Evolutionary conservation across 1,284 basidiomycete genomes (phyloP), one percentile per base, ranked within the genome.

Genomic region (Somion occarium): DNA sequence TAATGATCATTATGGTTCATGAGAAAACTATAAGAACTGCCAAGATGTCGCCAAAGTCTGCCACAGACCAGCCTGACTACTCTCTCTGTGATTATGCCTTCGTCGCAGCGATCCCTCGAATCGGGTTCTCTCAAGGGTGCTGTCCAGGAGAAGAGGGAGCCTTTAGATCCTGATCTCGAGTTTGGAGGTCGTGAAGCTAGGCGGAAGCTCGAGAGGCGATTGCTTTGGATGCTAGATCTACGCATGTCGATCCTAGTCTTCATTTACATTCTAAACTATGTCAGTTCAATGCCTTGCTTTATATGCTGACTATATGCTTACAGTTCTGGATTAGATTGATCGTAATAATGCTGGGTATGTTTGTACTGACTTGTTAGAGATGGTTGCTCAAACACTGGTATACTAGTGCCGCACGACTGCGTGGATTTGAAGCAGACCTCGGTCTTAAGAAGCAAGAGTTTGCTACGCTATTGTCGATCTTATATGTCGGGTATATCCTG

Each of bases 401-500:
- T 34, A 7, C 7, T 15, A 34, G 82, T 49, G 85, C 84, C 15
- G 85, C 86, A 12, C 70, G 85, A 41, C 62, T 88, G 38, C 75
- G 78, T 51, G 88, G 88, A 1, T 82, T 91, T 53, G 87, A 90
- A 61, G 66, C 71, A 39, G 88, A 91, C 61, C 71, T 91, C 18
- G 61, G 78, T 24, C 70, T 91, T 37, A 71, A 76, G 49, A 84
- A 80, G 20, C 72, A 72, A 41, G 75, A 91, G 61, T 91, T 90
- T 64, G 78, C 82, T 9, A 87, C 84, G 0, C 67, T 90, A 22
- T 66, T 93, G 26, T 83, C 82, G 20, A 81, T 91, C 54, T 77
- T 92, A 38, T 91, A 88, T 60, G 79, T 89, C 44, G 88, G 87
- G 23, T 91, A 92, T 60, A 82, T 88, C 56, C 65, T 88, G 49